These are phyloP conservation scores for Flammula alnicola DNA, from an alignment of 1,284 basidiomycete species.

Conservation along the genomic window DNA sequence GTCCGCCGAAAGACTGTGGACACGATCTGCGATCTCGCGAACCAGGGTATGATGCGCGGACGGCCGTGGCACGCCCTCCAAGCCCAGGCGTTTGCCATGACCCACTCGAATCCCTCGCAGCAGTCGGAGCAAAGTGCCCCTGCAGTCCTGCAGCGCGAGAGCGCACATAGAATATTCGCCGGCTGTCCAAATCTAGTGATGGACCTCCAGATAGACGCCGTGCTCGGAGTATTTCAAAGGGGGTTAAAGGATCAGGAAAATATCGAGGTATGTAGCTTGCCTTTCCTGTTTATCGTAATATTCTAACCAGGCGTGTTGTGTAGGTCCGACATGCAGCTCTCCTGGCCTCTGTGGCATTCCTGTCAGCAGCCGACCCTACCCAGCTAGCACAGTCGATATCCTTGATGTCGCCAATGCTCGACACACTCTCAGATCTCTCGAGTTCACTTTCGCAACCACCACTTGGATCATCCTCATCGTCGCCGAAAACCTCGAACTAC, in stretches of 20 bases:
- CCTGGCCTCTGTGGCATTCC: constrained; percentile 65
- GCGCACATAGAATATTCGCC: constrained; percentile 67
- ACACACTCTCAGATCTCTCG: constrained; percentile 61
- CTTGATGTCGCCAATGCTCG: constrained; percentile 69
- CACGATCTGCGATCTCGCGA: constrained; percentile 73
- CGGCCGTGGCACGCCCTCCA: constrained; percentile 81
- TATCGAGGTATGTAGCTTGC: constrained; percentile 53
- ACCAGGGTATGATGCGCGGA: constrained; percentile 71
- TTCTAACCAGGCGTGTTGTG: background rate
- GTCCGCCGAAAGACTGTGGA: constrained; percentile 76
- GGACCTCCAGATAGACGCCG: constrained; percentile 71
- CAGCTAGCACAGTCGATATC: constrained; percentile 62
- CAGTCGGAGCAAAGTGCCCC: constrained; percentile 2
- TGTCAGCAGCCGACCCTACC: constrained; percentile 56
- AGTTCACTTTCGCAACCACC: constrained; percentile 40
- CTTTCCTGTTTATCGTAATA: constrained; percentile 2
- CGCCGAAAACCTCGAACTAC: constrained; percentile 33
- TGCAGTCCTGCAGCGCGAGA: constrained; percentile 44
- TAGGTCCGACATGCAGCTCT: constrained; percentile 67
- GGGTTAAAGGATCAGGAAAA: constrained; percentile 67
- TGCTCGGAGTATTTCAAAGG: constrained; percentile 63
- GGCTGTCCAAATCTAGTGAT: constrained; percentile 73
- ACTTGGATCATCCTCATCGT: constrained; percentile 23
- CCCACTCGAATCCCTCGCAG: constrained; percentile 36
- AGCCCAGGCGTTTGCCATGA: constrained; percentile 69